These are phyloP conservation scores for Geranomyces variabilis DNA, from an alignment of 192 early-diverging fungal genomes.

Conservation along the genomic window DNA sequence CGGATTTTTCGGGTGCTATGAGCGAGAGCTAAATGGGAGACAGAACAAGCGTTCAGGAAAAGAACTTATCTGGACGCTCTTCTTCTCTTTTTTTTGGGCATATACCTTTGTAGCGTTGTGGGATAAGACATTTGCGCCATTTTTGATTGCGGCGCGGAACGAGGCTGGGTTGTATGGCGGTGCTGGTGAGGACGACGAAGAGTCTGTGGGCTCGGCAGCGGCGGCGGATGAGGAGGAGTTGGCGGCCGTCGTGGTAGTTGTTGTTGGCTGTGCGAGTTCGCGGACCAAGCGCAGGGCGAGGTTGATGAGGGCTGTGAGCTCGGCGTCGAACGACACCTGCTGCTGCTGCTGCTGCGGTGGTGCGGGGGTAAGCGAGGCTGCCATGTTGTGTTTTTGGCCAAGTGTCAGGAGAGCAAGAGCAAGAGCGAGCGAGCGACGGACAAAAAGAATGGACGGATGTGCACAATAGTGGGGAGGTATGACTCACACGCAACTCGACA, in stretches of 20 bases:
- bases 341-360: neutral
- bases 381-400: too few relatives aligned
- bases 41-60: neutral
- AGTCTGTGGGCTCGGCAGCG: neutral
- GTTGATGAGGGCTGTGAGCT: conserved; percentile 7
- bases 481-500: too few relatives aligned
- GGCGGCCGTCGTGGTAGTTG: too few relatives aligned
- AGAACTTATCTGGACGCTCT: neutral
- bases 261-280: conserved; percentile 5
- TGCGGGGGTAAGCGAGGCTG: neutral
- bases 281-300: conserved; percentile 4
- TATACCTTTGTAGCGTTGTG: conserved; percentile 27
- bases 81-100: too few relatives aligned
- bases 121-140: neutral
- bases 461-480: too few relatives aligned
- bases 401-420: too few relatives aligned
- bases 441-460: too few relatives aligned
- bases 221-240: too few relatives aligned
- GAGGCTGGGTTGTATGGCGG: conserved; percentile 1
- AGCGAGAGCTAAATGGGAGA: conserved; percentile 16
- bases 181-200: too few relatives aligned
- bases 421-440: too few relatives aligned
- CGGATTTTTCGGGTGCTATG: conserved; percentile 13
- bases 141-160: conserved; percentile 9
- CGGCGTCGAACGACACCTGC: neutral